phyloP scores from a whole-genome alignment of 2,329 filamentous ascomycete species.

The Metarhizium robertsii region DNA sequence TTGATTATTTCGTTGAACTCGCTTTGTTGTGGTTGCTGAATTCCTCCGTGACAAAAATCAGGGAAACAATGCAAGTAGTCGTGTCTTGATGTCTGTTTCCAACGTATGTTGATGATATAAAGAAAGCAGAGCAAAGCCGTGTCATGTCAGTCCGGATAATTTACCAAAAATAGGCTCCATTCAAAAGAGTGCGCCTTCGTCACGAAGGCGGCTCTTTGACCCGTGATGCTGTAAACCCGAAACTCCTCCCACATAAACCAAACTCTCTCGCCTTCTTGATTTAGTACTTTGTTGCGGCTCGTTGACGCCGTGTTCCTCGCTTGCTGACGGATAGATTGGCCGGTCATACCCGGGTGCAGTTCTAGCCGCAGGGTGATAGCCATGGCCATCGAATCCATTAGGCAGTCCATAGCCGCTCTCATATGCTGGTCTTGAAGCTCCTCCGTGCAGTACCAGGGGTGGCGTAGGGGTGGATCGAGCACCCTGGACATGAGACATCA shows the following conservation, averaged over 20 bases:
- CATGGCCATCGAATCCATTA: constrained; percentile 15
- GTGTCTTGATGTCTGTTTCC: constrained; percentile 13
- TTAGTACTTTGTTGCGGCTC: constrained; percentile 19
- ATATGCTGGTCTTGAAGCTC: constrained; percentile 30
- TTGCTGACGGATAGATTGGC: constrained; percentile 21
- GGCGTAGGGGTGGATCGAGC: constrained; percentile 35
- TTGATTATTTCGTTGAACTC: neutral
- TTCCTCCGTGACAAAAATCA: neutral
- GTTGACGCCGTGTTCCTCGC: constrained; percentile 13
- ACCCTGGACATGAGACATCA: constrained; percentile 21
- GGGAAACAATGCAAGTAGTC: constrained; percentile 14
- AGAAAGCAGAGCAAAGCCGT: neutral
- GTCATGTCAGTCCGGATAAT: neutral
- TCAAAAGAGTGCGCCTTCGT: constrained; percentile 39
- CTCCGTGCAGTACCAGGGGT: constrained; percentile 20
- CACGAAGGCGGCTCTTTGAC: constrained; percentile 44
- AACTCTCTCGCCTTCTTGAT: constrained; percentile 47
- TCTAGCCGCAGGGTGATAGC: constrained; percentile 11
- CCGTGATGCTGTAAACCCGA: constrained; percentile 38
- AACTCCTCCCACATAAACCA: constrained; percentile 45
- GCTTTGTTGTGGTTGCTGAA: neutral
- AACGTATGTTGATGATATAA: neutral
- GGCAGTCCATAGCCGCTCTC: constrained; percentile 29
- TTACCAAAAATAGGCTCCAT: neutral
- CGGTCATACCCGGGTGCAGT: constrained; percentile 28